phyloP scores from a whole-genome alignment of 164 flowering plant genomes.

The Vitis rupestris region DNA sequence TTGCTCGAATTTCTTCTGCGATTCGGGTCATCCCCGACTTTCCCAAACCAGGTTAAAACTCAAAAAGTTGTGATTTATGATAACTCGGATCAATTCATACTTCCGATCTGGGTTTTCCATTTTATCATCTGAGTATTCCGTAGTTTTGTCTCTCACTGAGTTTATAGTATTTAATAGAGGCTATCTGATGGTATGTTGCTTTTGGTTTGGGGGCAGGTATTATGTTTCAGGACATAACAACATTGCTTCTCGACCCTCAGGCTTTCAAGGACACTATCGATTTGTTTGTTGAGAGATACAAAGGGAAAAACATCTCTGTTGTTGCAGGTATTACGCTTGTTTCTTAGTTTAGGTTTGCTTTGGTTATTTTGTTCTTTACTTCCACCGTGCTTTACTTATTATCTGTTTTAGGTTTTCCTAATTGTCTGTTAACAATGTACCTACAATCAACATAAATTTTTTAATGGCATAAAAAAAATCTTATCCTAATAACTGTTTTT shows the following conservation, averaged over 20 bases:
- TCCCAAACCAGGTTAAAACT: conserved; percentile 70
- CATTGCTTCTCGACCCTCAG: conserved; percentile 75
- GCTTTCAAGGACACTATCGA: conserved; percentile 93
- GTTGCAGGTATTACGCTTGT: conserved; percentile 64
- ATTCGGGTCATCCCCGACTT: conserved; percentile 88
- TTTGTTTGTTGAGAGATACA: conserved; percentile 93
- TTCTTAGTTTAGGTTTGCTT: background rate
- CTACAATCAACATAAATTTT: too few relatives aligned
- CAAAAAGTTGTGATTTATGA: too few relatives aligned
- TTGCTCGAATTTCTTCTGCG: conserved; percentile 49
- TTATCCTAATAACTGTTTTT: too few relatives aligned
- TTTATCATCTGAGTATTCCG: background rate
- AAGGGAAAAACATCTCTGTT: conserved; percentile 65
- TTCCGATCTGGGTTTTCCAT: background rate
- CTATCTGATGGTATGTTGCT: background rate
- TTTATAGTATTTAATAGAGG: background rate
- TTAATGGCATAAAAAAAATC: too few relatives aligned
- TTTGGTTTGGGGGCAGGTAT: conserved; percentile 53
- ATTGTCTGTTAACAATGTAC: too few relatives aligned
- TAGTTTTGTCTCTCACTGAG: background rate
- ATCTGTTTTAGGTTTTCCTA: too few relatives aligned
- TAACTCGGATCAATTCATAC: too few relatives aligned
- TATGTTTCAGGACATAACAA: conserved; percentile 95
- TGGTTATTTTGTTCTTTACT: background rate
- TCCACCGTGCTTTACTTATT: too few relatives aligned